Conservation (phyloP, 2,329 filamentous ascomycete species). For the Esteya vermicola region DNA sequence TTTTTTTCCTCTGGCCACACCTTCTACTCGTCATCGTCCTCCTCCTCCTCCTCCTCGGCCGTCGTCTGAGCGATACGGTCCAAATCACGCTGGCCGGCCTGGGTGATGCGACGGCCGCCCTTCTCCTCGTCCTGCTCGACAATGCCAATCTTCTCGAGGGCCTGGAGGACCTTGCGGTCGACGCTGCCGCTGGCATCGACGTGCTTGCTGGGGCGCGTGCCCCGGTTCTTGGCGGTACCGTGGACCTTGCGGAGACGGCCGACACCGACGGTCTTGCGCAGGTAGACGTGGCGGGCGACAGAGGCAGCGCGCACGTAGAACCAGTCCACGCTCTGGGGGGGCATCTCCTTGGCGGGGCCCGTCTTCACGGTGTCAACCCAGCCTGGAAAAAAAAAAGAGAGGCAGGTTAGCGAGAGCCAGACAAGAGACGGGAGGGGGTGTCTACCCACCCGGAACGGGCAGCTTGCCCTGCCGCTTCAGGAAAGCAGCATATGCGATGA, state of each 20-base stretch:
- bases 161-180: constrained; percentile 94
- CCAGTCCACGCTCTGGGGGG: constrained; percentile 97
- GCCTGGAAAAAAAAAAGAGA: constrained; percentile 35
- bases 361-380: constrained; percentile 99
- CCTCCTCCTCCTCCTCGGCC: constrained; percentile 52
- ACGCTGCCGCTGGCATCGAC: constrained; percentile 89
- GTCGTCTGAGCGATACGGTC: constrained; percentile 84
- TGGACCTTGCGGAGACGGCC: constrained; percentile 88
- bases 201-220: constrained; percentile 81
- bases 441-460: constrained; percentile 59
- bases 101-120: constrained; percentile 95
- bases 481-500: constrained; percentile 69
- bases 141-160: constrained; percentile 98
- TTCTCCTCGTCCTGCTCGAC: constrained; percentile 97
- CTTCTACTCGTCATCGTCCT: constrained; percentile 39
- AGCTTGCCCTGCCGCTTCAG: constrained; percentile 92
- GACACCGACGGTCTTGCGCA: constrained; percentile 96
- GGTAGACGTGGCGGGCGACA: constrained; percentile 95
- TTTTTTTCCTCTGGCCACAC: background rate
- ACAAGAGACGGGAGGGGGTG: constrained; percentile 8
- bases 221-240: constrained; percentile 95
- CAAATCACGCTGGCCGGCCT: constrained; percentile 97
- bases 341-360: constrained; percentile 89
- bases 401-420: background rate
- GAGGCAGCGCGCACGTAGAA: constrained; percentile 83